phyloP scores from a whole-genome alignment of 2,329 filamentous ascomycete genomes.

The Aspergillus phoenicis region DNA sequence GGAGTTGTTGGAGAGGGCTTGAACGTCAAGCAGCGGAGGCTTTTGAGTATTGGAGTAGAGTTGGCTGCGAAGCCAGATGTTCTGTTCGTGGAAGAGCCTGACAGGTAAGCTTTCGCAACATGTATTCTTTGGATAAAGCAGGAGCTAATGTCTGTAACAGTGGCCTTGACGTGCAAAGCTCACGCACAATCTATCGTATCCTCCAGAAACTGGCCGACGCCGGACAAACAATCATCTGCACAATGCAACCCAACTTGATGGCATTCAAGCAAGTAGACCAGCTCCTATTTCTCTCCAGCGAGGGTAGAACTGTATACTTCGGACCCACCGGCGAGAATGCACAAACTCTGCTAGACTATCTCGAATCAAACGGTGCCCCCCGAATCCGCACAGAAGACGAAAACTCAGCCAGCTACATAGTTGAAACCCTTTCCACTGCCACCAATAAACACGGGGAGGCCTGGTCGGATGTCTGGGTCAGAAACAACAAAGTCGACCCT shows the following conservation, averaged over 20 bases:
- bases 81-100: conserved; percentile 89
- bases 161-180: conserved; percentile 85
- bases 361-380: conserved; percentile 61
- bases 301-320: conserved; percentile 69
- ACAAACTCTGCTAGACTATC: conserved; percentile 61
- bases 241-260: conserved; percentile 89
- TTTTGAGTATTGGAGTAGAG: conserved; percentile 89
- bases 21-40: conserved; percentile 65
- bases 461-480: conserved; percentile 65
- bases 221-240: conserved; percentile 87
- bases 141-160: conserved; percentile 38
- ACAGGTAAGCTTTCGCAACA: conserved; percentile 49
- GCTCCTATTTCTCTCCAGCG: conserved; percentile 63
- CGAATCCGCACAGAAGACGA: conserved; percentile 60
- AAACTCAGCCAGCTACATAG: conserved; percentile 76
- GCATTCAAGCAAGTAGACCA: conserved; percentile 80
- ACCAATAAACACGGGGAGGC: conserved; percentile 43
- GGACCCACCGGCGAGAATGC: conserved; percentile 65
- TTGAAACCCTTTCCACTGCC: conserved; percentile 56
- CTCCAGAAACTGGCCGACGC: conserved; percentile 83
- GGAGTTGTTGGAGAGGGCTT: conserved; percentile 79
- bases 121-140: not conserved
- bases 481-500: conserved; percentile 55
- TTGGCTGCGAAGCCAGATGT: conserved; percentile 85
- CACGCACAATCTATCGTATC: conserved; percentile 83